phyloP scores from a whole-genome alignment of 2,329 filamentous ascomycete species.

The Pestalotiopsis sp. region DNA sequence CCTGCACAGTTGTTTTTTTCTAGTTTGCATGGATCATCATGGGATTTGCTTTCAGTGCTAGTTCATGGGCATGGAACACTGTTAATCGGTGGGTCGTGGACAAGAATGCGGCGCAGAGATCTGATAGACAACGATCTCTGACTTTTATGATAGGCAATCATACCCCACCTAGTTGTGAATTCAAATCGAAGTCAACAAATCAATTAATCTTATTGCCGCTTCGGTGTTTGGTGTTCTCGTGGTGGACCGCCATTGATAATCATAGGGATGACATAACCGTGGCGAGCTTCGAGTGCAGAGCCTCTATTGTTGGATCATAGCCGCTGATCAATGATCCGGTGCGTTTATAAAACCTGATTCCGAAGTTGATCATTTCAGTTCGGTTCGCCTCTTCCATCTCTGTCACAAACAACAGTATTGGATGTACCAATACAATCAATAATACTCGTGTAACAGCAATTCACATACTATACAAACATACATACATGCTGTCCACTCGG shows the following conservation, averaged over 20 bases:
- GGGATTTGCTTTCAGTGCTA: slow-evolving; percentile 25
- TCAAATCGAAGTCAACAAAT: slow-evolving; percentile 68
- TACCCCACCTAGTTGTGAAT: slow-evolving; percentile 60
- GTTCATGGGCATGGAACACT: slow-evolving; percentile 20
- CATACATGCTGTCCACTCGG: background rate
- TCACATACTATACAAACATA: background rate
- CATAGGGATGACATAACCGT: background rate
- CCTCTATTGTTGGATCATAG: too few species aligned
- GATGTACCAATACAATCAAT: too few species aligned
- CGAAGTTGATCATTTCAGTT: too few species aligned
- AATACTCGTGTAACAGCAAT: background rate
- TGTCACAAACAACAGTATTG: too few species aligned
- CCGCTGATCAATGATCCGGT: too few species aligned
- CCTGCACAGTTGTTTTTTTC: background rate
- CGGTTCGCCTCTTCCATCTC: too few species aligned
- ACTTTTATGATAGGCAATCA: slow-evolving; percentile 48
- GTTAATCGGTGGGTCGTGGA: slow-evolving; percentile 23
- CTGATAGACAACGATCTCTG: slow-evolving; percentile 13
- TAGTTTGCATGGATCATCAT: slow-evolving; percentile 17
- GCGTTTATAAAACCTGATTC: too few species aligned
- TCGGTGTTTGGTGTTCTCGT: background rate
- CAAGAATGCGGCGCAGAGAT: background rate
- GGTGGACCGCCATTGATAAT: background rate
- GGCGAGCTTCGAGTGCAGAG: too few species aligned
- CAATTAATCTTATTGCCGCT: slow-evolving; percentile 55